Base-by-base conservation (phyloP, 2,329 filamentous ascomycete species). In the Fusarium setosum region DNA sequence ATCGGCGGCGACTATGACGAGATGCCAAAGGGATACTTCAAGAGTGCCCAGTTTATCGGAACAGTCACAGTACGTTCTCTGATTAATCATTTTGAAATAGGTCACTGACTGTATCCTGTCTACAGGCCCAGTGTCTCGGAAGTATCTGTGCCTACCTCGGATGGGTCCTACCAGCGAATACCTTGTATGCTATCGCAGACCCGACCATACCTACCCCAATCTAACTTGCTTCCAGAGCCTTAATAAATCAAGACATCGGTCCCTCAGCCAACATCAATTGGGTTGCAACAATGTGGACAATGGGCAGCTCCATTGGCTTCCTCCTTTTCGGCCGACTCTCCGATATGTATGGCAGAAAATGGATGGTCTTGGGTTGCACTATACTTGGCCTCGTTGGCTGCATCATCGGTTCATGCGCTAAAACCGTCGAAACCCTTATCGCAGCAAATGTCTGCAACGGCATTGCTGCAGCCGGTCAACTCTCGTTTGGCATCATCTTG, bases 321-420 rank as follows among this genome's bases (percentile, higher is more conserved):
- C 69, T 80, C 55, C 69, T 83, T 9, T 72, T 79, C 21, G 80
- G 80, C 42, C 78, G 80, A n/a, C 71, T 82, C 1, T 78, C 76
- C 8, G 78, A 82, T 60, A 74, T 82, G 35, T 82, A 80, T 48
- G 80, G 80, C 8, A 75, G 80, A 31, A 75, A 79, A 55, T 81
- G 75, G 72, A 74, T 79, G 60, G 74, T 78, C 13, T 70, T 82
- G 10, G 70, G 66, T 32, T 73, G 72, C 12, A 74, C 67, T 6
- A 35, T 71, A 2, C 72, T 81, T 29, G 26, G 26, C 6, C 26
- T 29, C 9, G 12, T 29, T 12, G 26, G 26, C 26, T 29, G 26
- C 12, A 29, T 29, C 26, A 29, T 29, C 26, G 26, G 26, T 12
- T 29, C 26, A 29, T 29, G 26, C 6, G 26, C 26, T 12, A 8